Conservation (phyloP, 1,139 yeast species). For the Nakaseomyces bracarensis region DNA sequence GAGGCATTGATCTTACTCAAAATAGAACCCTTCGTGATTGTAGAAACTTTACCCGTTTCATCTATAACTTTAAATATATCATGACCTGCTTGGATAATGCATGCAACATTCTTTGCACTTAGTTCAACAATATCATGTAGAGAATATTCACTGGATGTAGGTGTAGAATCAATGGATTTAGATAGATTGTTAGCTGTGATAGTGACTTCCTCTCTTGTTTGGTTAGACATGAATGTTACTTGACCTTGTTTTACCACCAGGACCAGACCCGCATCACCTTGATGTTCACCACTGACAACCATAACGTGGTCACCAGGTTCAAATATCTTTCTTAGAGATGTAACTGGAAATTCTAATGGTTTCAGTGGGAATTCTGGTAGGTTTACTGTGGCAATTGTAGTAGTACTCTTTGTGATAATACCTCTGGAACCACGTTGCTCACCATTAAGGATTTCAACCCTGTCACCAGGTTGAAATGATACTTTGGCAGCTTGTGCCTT, state of each 20-base stretch:
- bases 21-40: constrained; percentile 71
- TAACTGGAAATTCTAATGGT: constrained; percentile 64
- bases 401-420: constrained; percentile 51
- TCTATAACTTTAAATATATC: constrained; percentile 75
- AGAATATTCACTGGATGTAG: constrained; percentile 66
- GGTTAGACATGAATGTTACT: constrained; percentile 83
- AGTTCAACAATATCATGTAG: constrained; percentile 85
- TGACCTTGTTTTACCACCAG: constrained; percentile 75
- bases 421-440: constrained; percentile 91
- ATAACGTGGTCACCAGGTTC: constrained; percentile 92
- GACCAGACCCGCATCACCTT: constrained; percentile 91
- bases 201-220: constrained; percentile 77
- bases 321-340: constrained; percentile 77
- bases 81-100: constrained; percentile 82
- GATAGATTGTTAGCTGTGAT: constrained; percentile 86
- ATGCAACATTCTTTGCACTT: constrained; percentile 81
- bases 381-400: constrained; percentile 37
- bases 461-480: constrained; percentile 85
- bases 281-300: constrained; percentile 82
- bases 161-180: constrained; percentile 66
- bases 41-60: constrained; percentile 69
- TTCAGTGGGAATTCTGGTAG: constrained; percentile 40
- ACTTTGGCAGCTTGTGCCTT: constrained; percentile 48
- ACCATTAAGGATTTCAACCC: constrained; percentile 84
- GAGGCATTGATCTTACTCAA: constrained; percentile 59